phyloP scores from a whole-genome alignment of 805 yeast genomes.

The Candida michaelii region DNA sequence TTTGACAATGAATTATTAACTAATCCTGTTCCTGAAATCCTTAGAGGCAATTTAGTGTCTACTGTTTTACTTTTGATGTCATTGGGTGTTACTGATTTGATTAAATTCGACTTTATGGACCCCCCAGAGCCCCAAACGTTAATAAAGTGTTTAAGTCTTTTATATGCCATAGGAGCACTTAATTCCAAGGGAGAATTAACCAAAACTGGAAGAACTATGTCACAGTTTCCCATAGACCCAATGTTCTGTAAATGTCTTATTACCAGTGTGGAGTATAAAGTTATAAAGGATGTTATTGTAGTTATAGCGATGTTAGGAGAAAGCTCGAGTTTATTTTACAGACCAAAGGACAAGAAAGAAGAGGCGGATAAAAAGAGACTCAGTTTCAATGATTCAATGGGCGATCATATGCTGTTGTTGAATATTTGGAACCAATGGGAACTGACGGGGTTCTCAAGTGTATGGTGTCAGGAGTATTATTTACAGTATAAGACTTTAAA shows the following conservation, averaged over 20 bases:
- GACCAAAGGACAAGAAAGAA: conserved; percentile 67
- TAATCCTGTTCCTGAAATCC: conserved; percentile 89
- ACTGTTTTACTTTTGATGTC: conserved; percentile 77
- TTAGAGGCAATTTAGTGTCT: conserved; percentile 75
- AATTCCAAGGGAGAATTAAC: conserved; percentile 80
- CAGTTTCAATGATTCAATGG: conserved; percentile 53
- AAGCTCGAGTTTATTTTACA: conserved; percentile 63
- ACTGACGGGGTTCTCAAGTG: conserved; percentile 60
- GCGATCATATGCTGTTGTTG: conserved; percentile 79
- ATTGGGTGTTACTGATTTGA: conserved; percentile 78
- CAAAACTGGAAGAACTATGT: conserved; percentile 76
- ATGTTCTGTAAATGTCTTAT: conserved; percentile 78
- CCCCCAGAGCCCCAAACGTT: conserved; percentile 76
- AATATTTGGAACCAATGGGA: conserved; percentile 79
- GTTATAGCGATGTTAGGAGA: conserved; percentile 85
- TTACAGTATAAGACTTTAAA: conserved; percentile 72
- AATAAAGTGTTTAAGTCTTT: conserved; percentile 70
- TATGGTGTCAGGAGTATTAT: conserved; percentile 86
- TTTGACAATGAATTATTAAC: conserved; percentile 73
- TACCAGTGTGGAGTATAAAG: conserved; percentile 57
- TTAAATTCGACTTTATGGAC: conserved; percentile 88
- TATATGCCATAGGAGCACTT: conserved; percentile 87
- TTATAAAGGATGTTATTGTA: conserved; percentile 67
- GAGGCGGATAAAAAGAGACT: conserved; percentile 66
- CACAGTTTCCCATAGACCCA: conserved; percentile 90